These are phyloP conservation scores for Phlyctochytrium planicorne DNA, from an alignment of 192 early-diverging fungal species.

Conservation along the genomic window DNA sequence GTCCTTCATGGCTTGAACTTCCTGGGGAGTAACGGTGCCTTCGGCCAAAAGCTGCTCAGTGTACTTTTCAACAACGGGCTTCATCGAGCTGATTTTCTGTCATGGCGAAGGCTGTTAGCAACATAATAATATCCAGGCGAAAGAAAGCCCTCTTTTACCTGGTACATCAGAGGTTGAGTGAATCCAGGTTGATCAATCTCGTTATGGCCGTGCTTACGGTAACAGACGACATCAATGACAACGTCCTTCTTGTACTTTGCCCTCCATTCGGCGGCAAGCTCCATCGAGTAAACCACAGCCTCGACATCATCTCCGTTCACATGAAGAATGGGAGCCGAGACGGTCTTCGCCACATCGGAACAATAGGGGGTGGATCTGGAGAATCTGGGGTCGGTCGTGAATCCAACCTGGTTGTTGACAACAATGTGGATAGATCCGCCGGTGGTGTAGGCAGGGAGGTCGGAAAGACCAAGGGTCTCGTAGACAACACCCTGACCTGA, in stretches of 20 bases:
- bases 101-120: slow-evolving; percentile 4
- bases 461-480: slow-evolving; percentile 94
- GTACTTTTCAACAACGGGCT: slow-evolving; percentile 83
- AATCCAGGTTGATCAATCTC: slow-evolving; percentile 98
- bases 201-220: slow-evolving; percentile 98
- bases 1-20: slow-evolving; percentile 86
- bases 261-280: slow-evolving; percentile 95
- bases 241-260: slow-evolving; percentile 95
- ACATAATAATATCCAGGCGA: neutral
- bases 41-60: slow-evolving; percentile 78
- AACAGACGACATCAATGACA: slow-evolving; percentile 95
- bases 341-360: slow-evolving; percentile 95
- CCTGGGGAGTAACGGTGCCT: slow-evolving; percentile 75
- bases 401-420: slow-evolving; percentile 99
- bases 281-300: slow-evolving; percentile 91
- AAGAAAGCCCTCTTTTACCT: slow-evolving; percentile 29
- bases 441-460: slow-evolving; percentile 92
- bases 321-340: slow-evolving; percentile 96
- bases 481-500: slow-evolving; percentile 97
- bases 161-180: slow-evolving; percentile 98
- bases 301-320: slow-evolving; percentile 98
- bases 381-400: slow-evolving; percentile 97
- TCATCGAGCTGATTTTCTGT: slow-evolving; percentile 78
- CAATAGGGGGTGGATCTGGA: slow-evolving; percentile 94
- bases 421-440: slow-evolving; percentile 97